Evolutionary conservation across 139 green algal genomes (phyloP), one percentile per base, ranked within the genome.

Genomic region (Coelastrella sp.): DNA sequence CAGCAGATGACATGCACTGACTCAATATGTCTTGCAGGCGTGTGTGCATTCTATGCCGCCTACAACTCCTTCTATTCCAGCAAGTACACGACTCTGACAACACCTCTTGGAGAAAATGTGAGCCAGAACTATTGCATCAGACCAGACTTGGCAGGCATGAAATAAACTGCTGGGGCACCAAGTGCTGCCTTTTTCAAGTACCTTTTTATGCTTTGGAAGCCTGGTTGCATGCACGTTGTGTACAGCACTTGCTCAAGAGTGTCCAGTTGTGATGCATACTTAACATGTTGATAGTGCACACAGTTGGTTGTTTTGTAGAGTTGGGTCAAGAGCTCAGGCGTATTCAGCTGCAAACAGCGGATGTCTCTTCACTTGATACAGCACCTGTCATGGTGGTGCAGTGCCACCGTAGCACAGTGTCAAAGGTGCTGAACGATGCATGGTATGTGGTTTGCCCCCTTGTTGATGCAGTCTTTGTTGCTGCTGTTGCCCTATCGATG

Each of bases 51-150:
- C 25, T 87, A 65, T 63, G 82, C 82, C 8, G 19, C 82, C 25
- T 78, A 65, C 63, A 87, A 66, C 24, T 78, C 61, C 6, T 87
- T 87, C 63, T 87, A 87, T 49, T 11, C 59, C 17, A 78, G 24
- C 61, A 66, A 76, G n/a, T 59, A 76, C 60, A 87, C 63, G 14
- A 60, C 49, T 0, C 24, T 87, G 25, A 0, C 24, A 14, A 78
- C 61, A 35, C 82, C 82, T 1, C 24, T 87, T n/a, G 82, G 82
- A 25, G 7, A 78, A 35, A 9, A 66, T n/a, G 82, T 87, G 61
- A 61, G 82, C 9, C 9, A 5, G 22, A 6, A 49, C 17, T 35
- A 66, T 8, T 76, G 15, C 14, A 27, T 27, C 7, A 86, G 7
- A 22, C 25, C 78, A 84, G 14, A 17, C 8, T n/a, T 82, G 5